Evolutionary conservation across 345 rosid genomes (phyloP), one percentile per base, ranked within the genome.

Genomic region (Populus simonii): DNA sequence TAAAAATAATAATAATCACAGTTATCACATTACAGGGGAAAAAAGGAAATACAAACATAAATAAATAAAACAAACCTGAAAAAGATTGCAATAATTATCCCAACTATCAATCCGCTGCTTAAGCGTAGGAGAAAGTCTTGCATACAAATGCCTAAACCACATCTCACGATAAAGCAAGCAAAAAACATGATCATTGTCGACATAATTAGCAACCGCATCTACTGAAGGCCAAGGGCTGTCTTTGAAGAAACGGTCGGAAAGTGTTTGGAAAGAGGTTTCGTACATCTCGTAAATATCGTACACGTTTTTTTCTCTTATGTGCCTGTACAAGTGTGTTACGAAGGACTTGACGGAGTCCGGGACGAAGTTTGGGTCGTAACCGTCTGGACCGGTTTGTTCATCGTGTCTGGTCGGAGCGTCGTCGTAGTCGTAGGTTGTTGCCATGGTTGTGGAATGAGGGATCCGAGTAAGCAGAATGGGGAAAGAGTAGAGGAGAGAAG

Each of bases 231-330:
- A 96, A 0, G 99, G 97, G 7, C 97, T 87, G 65, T 96, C 98
- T 88, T 96, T 94, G 86, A 96, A 96, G 39, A 88, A 90, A 31
- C 98, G 89, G 12, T 94, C 97, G 7, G 97, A 96, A 36, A 96
- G 84, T 13, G 87, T 90, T 86, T 93, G 99, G 83, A 96, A 94
- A 27, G 98, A 96, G 25, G 91, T 91, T 89, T 94, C 98, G 85
- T 94, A 93, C 98, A 96, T 96, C 92, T 94, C 97, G 78, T 96
- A 97, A 86, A 93, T 96, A 92, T 92, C 99, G 88, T 93, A 96
- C 18, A 96, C 99, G 35, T 96, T 96, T 88, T 94, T 96, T 86
- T 94, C 99, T 76, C 99, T 84, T 47, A 96, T 96, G 87, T 92
- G 92, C 73, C 99, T 92, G 87, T 96, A 96, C n/a, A 96, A 90